phyloP scores from a whole-genome alignment of 2,329 filamentous ascomycete genomes.

The Escovopsis sp. region DNA sequence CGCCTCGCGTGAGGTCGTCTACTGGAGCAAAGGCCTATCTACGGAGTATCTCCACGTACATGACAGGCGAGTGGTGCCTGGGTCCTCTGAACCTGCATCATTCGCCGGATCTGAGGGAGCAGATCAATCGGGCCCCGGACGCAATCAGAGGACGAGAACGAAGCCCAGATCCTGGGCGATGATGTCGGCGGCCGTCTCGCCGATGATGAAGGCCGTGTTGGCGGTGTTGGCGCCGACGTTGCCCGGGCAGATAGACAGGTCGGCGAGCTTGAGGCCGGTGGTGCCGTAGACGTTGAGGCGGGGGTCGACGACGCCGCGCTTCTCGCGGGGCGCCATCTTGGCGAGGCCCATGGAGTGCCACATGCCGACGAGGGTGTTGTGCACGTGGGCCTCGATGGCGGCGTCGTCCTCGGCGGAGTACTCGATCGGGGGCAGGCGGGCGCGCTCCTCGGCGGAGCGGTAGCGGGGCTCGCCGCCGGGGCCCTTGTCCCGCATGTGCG shows the following conservation, averaged over 20 bases:
- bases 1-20: too few relatives aligned
- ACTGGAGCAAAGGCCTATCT: too few relatives aligned
- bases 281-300: slow-evolving; percentile 26
- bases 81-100: too few relatives aligned
- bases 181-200: slow-evolving; percentile 25
- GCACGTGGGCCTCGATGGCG: slow-evolving; percentile 27
- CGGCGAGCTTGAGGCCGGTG: slow-evolving; percentile 19
- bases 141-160: not conserved
- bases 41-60: too few relatives aligned
- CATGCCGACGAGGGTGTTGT: slow-evolving; percentile 21
- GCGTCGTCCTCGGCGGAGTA: slow-evolving; percentile 33
- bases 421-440: slow-evolving; percentile 16
- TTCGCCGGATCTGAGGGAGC: too few relatives aligned
- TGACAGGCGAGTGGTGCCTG: too few relatives aligned
- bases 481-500: slow-evolving; percentile 9
- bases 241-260: slow-evolving; percentile 20
- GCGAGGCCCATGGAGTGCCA: slow-evolving; percentile 29
- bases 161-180: slow-evolving; percentile 13
- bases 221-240: slow-evolving; percentile 30
- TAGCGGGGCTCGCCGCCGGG: slow-evolving; percentile 7
- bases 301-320: slow-evolving; percentile 25
- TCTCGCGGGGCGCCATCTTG: slow-evolving; percentile 24
- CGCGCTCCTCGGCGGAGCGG: slow-evolving; percentile 14
- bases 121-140: too few relatives aligned
- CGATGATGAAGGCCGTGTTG: slow-evolving; percentile 27